Conservation (phyloP, 441 rosid genomes). For the Populus hybrid region DNA sequence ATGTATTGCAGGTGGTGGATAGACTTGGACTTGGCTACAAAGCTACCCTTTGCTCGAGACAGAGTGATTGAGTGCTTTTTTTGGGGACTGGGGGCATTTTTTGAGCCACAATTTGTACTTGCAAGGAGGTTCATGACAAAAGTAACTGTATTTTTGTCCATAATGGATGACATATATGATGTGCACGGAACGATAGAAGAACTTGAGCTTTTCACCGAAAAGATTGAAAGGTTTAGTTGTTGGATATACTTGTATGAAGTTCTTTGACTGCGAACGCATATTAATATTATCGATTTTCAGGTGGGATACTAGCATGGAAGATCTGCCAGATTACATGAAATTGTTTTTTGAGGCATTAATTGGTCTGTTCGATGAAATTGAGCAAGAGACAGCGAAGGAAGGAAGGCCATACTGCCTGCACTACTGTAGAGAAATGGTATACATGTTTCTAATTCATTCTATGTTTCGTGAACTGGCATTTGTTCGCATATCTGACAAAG, state of each 20-base stretch:
- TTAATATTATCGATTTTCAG: constrained; percentile 7
- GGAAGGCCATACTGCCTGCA: constrained; percentile 17
- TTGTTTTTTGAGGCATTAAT: constrained; percentile 10
- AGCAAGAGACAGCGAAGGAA: constrained; percentile 1
- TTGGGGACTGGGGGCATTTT: constrained; percentile 7
- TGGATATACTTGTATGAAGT: not conserved
- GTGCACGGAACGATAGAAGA: constrained; percentile 14
- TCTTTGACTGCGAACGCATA: too few relatives aligned
- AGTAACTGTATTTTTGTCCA: not conserved
- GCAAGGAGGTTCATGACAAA: not conserved
- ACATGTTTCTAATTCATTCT: constrained; percentile 13
- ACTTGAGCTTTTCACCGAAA: constrained; percentile 19
- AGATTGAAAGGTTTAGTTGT: constrained; percentile 8
- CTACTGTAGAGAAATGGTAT: constrained; percentile 19
- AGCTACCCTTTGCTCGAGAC: constrained; percentile 16
- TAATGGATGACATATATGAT: constrained; percentile 22
- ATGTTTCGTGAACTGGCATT: not conserved
- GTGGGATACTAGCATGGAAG: constrained; percentile 25
- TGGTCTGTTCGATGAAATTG: constrained; percentile 29
- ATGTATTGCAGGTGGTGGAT: constrained; percentile 21
- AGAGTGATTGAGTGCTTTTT: constrained; percentile 15
- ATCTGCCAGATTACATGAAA: constrained; percentile 35
- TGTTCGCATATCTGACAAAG: too few relatives aligned
- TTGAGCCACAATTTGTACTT: not conserved
- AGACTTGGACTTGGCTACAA: constrained; percentile 12